These are phyloP conservation scores for rapeseed (Brassica napus) DNA, from an alignment of 345 rosid species.

Conservation along the genomic window Da-Ae NC_063448.1:51286001-51286500, in stretches of 20 bases:
- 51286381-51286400: conserved; percentile 74
- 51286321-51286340: conserved; percentile 74
- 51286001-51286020: neutral
- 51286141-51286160: neutral
- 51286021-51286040: neutral
- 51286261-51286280: neutral
- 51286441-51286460: conserved; percentile 77
- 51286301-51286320: conserved; percentile 9
- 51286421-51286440: conserved; percentile 92
- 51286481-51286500: conserved; percentile 44
- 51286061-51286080: conserved; percentile 14
- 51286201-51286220: conserved; percentile 59
- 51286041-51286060: neutral
- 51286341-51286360: conserved; percentile 89
- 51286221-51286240: conserved; percentile 52
- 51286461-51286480: conserved; percentile 94
- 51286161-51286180: neutral
- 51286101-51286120: conserved; percentile 40
- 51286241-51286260: conserved; percentile 46
- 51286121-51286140: neutral
- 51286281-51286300: neutral
- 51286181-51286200: conserved; percentile 40
- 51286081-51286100: conserved; percentile 42
- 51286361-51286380: conserved; percentile 87
- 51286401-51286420: conserved; percentile 80